Conservation (phyloP, 2,329 filamentous ascomycete species). For the Tolypocladium guangdongense region DNA sequence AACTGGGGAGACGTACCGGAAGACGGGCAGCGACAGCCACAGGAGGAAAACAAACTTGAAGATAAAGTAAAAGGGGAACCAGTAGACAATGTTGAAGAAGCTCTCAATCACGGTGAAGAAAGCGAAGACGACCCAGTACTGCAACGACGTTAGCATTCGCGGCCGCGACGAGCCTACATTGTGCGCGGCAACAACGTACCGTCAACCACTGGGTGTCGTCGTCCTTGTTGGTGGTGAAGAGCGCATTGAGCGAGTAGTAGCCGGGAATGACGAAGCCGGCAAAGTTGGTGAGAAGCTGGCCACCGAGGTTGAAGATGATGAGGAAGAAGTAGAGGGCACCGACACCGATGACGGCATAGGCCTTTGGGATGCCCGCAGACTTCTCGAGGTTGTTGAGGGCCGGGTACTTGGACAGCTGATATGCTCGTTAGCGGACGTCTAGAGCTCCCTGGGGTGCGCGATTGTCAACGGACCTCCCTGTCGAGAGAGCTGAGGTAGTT, state of each 20-base stretch:
- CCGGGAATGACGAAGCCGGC: conserved; percentile 74
- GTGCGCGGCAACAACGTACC: conserved; percentile 34
- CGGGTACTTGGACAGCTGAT: conserved; percentile 75
- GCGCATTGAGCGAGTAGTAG: conserved; percentile 72
- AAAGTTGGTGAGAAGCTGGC: conserved; percentile 78
- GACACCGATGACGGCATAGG: conserved; percentile 69
- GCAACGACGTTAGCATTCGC: conserved; percentile 10
- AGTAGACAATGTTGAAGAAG: conserved; percentile 76
- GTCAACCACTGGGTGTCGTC: conserved; percentile 78
- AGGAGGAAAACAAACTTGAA: conserved; percentile 98
- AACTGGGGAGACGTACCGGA: conserved; percentile 53
- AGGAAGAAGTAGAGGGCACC: conserved; percentile 79
- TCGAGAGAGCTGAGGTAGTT: conserved; percentile 71
- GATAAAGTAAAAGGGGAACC: conserved; percentile 98
- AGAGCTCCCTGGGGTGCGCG: background rate
- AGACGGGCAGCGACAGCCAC: conserved; percentile 94
- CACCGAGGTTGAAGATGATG: conserved; percentile 85
- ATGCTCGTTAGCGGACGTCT: conserved; percentile 7
- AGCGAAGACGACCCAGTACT: conserved; percentile 85
- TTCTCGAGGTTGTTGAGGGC: conserved; percentile 77
- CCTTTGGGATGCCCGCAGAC: conserved; percentile 73
- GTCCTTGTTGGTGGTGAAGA: conserved; percentile 59
- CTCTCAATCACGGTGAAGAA: conserved; percentile 78
- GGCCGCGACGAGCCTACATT: background rate
- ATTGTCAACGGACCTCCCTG: conserved; percentile 54